These are phyloP conservation scores for Salix brachista DNA, from an alignment of 345 rosid genomes.

Conservation along the genomic window DNA sequence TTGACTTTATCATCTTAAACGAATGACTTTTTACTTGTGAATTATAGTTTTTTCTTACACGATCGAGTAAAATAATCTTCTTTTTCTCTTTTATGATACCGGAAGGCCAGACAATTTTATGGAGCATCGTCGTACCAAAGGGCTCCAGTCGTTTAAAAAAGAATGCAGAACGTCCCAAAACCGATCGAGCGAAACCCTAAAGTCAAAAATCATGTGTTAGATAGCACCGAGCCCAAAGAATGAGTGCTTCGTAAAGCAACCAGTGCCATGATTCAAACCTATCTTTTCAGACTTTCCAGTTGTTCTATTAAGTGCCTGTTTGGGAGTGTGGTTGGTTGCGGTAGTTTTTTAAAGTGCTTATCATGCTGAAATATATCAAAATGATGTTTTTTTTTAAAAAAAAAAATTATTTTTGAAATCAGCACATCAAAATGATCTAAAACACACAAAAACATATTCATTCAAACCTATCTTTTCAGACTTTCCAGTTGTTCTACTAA, in stretches of 20 bases:
- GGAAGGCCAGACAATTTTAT: neutral
- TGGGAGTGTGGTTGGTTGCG: no score
- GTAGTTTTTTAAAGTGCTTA: no score
- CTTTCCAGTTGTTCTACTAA: slow-evolving; percentile 8
- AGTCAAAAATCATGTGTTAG: neutral
- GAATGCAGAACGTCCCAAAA: neutral
- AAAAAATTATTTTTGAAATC: no score
- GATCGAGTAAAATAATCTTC: no score
- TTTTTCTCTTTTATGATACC: neutral
- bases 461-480: neutral
- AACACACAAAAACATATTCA: no score
- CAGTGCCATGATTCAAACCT: neutral
- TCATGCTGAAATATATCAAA: no score
- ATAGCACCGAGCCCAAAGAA: neutral
- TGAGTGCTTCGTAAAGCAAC: slow-evolving; percentile 1
- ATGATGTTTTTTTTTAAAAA: no score
- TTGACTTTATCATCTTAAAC: no score
- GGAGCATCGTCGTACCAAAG: neutral
- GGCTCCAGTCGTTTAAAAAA: neutral
- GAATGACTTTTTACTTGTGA: no score
- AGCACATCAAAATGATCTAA: no score
- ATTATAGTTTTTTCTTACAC: no score
- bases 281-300: slow-evolving; percentile 6
- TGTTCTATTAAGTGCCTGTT: slow-evolving; percentile 3
- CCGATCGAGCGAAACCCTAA: neutral